Evolutionary conservation across 2,329 filamentous ascomycete species (phyloP), one percentile per base, ranked within the genome.

Genomic region (Thermoascus crustaceus): DNA sequence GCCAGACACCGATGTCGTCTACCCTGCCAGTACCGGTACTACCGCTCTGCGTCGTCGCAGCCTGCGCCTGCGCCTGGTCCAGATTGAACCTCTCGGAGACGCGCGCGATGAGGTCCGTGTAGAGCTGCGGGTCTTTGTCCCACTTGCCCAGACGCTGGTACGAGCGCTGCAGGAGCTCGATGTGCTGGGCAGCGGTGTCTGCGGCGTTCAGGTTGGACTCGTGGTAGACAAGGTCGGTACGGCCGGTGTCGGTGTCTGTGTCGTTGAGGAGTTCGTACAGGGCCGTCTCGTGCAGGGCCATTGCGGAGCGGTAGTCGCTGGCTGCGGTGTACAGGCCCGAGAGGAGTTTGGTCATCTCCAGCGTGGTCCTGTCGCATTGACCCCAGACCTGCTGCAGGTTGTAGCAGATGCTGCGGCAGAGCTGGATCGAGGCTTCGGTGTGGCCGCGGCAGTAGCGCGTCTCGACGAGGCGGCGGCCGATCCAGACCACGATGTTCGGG

Each of bases 381-480:
- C 71, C 71, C 52, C 70, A 69, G 4, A 70, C 69, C 14, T 71
- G 68, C 7, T 68, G 67, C 42, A 73, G 60, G 47, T 75, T 75
- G 59, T 75, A 75, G 24, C 67, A 67, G 38, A 75, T 72, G 47
- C 71, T 68, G 46, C 71, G 71, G 50, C 64, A 68, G 2, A 75
- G 64, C 33, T 61, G 58, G 26, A 67, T 60, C 7, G 67, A 61
- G 2, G 58, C 56, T 41, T 64, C 54, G 29, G 65, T 61, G 30
- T 66, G 56, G 25, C 64, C 64, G 20, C 67, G 63, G 26, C 68
- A 64, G 56, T 71, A 73, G 32, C 69, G 68, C 2, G 68, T 68
- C 47, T 68, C 66, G 32, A 74, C 68, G 32, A 74, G 67, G 8
- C 66, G 63, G 26, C 67, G 67, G n/a, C 71, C 71, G 18, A 74